These are phyloP conservation scores for Marsdenia floribunda DNA, from an alignment of 257 asterid species.

Conservation along the genomic window DNA sequence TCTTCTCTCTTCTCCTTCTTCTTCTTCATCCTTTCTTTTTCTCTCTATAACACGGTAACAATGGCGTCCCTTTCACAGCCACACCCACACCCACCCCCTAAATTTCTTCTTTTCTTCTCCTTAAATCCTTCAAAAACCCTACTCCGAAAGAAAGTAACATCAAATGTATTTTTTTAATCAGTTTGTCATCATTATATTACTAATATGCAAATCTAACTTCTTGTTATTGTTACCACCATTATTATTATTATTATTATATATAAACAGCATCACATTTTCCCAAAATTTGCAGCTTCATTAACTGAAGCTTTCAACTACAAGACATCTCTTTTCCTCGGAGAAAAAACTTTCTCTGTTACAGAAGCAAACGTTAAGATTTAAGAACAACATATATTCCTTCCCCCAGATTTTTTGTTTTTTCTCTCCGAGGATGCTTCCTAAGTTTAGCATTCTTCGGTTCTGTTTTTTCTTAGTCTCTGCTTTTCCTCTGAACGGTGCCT, in stretches of 20 bases:
- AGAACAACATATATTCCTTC: slow-evolving; percentile 18
- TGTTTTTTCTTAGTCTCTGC: slow-evolving; percentile 29
- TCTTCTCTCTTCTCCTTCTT: background rate
- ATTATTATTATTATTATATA: slow-evolving; percentile 20
- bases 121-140: slow-evolving; percentile 41
- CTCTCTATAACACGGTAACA: background rate
- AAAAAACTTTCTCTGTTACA: slow-evolving; percentile 27
- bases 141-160: slow-evolving; percentile 32
- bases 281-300: slow-evolving; percentile 29
- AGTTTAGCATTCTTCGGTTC: slow-evolving; percentile 31
- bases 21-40: background rate
- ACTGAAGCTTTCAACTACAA: slow-evolving; percentile 27
- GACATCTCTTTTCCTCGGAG: slow-evolving; percentile 36
- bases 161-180: background rate
- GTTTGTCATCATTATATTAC: slow-evolving; percentile 10
- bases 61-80: slow-evolving; percentile 23
- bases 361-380: slow-evolving; percentile 26
- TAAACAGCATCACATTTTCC: slow-evolving; percentile 31
- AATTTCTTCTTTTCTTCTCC: slow-evolving; percentile 21
- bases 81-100: slow-evolving; percentile 2
- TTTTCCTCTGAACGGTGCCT: slow-evolving; percentile 15
- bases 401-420: background rate
- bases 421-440: slow-evolving; percentile 48
- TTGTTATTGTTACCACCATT: no score
- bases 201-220: background rate